Evolutionary conservation across 495 filamentous ascomycete genomes (phyloP), one percentile per base, ranked within the genome.

Genomic region (Clohesyomyces aquaticus): DNA sequence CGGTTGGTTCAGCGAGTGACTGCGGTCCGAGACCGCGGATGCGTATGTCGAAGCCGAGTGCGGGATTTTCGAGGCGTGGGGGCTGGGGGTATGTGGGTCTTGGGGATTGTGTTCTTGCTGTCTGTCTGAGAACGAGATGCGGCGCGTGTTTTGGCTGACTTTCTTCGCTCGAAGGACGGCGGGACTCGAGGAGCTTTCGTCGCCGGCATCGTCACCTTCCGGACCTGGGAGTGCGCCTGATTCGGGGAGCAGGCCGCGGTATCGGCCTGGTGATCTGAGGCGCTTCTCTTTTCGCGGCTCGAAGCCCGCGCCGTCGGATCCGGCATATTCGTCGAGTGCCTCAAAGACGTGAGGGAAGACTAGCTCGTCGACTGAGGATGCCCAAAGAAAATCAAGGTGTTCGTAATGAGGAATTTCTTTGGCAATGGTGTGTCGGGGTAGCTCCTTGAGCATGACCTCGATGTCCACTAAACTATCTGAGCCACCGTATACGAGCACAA

Each of bases 321-420:
- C 54, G 2, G 68, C 71, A 59, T 73, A 70, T 23, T 53, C 48
- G 16, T 92, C 86, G 3, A 98, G 78, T 0, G 93, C 91, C 63
- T 93, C 86, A 68, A 95, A 91, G 12, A 98, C 90, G 75, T 96
- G 87, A 10, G 85, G 88, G 69, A 96, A 96, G 1, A 98, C 93
- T 41, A 90, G 82, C n/a, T 69, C 38, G 51, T 94, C 81, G 11
- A 95, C 90, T 70, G 96, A 90, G 25, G 83, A 76, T 3, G 89
- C 93, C 94, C 94, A 98, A n/a, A 98, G 78, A 72, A 98, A 96
- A 74, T 98, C 94, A 35, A 98, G 82, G 75, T 98, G 94, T 71
- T 98, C 94, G 71, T 95, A 98, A 62, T 96, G 90, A 3, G 87
- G 83, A 50, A 98, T 88, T 66, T 89, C 86, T 57, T 85, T 93